Percentiles rank a stretch among this genome's conserved stretches.
Evolutionary conservation across 2,329 filamentous ascomycete species (phyloP).

Genomic region (Diplodia seriata): DNA sequence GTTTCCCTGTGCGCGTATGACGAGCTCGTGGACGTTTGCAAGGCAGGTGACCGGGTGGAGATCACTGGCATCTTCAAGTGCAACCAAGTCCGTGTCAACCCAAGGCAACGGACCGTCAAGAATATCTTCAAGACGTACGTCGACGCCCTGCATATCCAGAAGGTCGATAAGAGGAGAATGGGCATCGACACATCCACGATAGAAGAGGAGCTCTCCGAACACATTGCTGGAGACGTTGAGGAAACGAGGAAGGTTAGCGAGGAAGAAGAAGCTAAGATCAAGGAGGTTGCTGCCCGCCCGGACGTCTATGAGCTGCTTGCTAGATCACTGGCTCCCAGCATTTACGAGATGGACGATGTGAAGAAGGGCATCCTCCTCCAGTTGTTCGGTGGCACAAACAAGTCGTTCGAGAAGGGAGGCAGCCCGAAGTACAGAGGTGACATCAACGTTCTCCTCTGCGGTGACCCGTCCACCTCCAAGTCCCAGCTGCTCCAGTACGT

Average conservation of each 20-base stretch:
- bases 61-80: slow-evolving; percentile 97
- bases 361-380: slow-evolving; percentile 98
- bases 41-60: slow-evolving; percentile 93
- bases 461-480: slow-evolving; percentile 95
- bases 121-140: slow-evolving; percentile 98
- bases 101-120: slow-evolving; percentile 89
- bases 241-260: slow-evolving; percentile 82
- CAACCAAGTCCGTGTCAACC: slow-evolving; percentile 91
- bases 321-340: slow-evolving; percentile 88
- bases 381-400: slow-evolving; percentile 96
- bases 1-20: slow-evolving; percentile 97
- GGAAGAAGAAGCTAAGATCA: slow-evolving; percentile 91
- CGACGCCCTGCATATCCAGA: slow-evolving; percentile 93
- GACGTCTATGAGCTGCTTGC: slow-evolving; percentile 95
- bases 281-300: slow-evolving; percentile 74
- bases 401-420: slow-evolving; percentile 94
- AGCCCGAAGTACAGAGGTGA: slow-evolving; percentile 96
- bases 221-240: slow-evolving; percentile 74
- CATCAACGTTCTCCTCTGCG: slow-evolving; percentile 95
- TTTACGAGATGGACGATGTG: slow-evolving; percentile 98
- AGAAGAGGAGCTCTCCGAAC: slow-evolving; percentile 79
- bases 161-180: slow-evolving; percentile 93
- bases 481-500: slow-evolving; percentile 94
- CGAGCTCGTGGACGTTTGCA: slow-evolving; percentile 96
- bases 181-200: slow-evolving; percentile 90